Percentiles rank a stretch among this genome's conserved stretches.
These are phyloP conservation scores for Coemansia sp. DNA, from an alignment of 192 early-diverging fungal genomes.

Conservation along the genomic window DNA sequence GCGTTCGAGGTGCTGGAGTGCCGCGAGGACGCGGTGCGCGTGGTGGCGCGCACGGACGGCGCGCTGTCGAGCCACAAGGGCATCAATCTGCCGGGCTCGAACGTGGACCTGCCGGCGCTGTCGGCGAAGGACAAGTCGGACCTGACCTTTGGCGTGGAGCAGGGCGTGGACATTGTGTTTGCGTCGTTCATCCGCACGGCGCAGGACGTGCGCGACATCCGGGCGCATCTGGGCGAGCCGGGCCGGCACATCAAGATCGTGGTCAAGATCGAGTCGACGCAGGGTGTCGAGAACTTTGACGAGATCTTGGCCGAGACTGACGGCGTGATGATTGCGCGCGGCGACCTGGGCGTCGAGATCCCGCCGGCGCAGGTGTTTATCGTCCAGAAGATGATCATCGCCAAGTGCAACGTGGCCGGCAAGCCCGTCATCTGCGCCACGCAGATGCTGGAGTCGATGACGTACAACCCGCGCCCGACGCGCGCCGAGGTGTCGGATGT, in stretches of 20 bases:
- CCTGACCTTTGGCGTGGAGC: conserved; percentile 85
- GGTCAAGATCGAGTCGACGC: conserved; percentile 95
- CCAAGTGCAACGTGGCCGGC: conserved; percentile 94
- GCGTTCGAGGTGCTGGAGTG: conserved; percentile 86
- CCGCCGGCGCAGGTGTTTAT: conserved; percentile 88
- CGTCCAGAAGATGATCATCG: conserved; percentile 98
- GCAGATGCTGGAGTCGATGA: conserved; percentile 98
- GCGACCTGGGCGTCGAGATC: conserved; percentile 97
- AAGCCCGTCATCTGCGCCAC: conserved; percentile 97
- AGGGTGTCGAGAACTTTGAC: conserved; percentile 98
- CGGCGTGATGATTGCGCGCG: conserved; percentile 98
- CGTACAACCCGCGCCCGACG: conserved; percentile 94
- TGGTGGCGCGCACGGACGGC: conserved; percentile 80
- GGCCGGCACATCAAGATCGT: conserved; percentile 92
- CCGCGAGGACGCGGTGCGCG: conserved; percentile 52
- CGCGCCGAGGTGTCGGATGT: conserved; percentile 98
- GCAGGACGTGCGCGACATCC: conserved; percentile 84
- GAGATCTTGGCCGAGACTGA: conserved; percentile 90
- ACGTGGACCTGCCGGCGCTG: conserved; percentile 90
- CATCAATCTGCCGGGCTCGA: conserved; percentile 88
- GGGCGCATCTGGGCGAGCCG: conserved; percentile 70
- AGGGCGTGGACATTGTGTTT: conserved; percentile 92
- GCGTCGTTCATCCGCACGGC: conserved; percentile 95
- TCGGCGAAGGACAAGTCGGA: conserved; percentile 93
- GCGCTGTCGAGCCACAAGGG: conserved; percentile 89